Conservation (phyloP, 768 basidiomycete species). For the Lactarius sanguifluus region DNA sequence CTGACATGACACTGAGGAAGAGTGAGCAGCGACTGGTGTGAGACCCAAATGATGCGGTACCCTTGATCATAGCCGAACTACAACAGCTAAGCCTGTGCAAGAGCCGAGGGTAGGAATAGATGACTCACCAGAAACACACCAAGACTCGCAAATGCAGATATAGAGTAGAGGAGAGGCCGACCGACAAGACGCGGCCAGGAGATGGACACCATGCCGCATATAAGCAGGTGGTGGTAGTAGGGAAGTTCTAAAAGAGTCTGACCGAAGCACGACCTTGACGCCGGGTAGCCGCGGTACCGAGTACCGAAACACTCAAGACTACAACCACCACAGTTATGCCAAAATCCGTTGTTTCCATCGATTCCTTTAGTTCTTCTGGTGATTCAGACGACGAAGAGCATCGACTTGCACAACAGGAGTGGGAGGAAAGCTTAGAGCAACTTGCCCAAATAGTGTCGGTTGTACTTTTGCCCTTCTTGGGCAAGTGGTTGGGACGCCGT, state of each 20-base stretch:
- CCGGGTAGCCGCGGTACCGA: slow-evolving; percentile 15
- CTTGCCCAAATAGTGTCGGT: slow-evolving; percentile 77
- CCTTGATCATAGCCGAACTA: slow-evolving; percentile 90
- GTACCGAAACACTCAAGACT: slow-evolving; percentile 1
- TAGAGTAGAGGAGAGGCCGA: slow-evolving; percentile 72
- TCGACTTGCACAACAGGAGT: slow-evolving; percentile 80
- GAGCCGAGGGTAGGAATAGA: neutral
- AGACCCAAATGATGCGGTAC: slow-evolving; percentile 40
- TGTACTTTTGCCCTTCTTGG: slow-evolving; percentile 81
- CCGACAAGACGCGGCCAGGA: slow-evolving; percentile 64
- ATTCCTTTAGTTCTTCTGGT: slow-evolving; percentile 49
- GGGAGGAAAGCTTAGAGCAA: slow-evolving; percentile 88
- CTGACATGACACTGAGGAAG: slow-evolving; percentile 73
- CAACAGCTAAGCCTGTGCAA: slow-evolving; percentile 21
- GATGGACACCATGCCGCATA: slow-evolving; percentile 55
- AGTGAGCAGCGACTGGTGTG: slow-evolving; percentile 24
- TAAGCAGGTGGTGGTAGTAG: slow-evolving; percentile 26
- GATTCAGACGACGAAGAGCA: slow-evolving; percentile 69
- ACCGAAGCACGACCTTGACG: neutral
- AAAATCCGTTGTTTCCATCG: slow-evolving; percentile 58
- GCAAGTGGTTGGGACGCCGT: slow-evolving; percentile 84
- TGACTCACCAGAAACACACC: slow-evolving; percentile 78
- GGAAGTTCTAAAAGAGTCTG: slow-evolving; percentile 11
- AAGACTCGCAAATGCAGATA: slow-evolving; percentile 78
- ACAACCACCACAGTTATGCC: slow-evolving; percentile 47